Evolutionary conservation across 1,284 basidiomycete species (phyloP), one percentile per base, ranked within the genome.

Genomic region (Pascua sp.): DNA sequence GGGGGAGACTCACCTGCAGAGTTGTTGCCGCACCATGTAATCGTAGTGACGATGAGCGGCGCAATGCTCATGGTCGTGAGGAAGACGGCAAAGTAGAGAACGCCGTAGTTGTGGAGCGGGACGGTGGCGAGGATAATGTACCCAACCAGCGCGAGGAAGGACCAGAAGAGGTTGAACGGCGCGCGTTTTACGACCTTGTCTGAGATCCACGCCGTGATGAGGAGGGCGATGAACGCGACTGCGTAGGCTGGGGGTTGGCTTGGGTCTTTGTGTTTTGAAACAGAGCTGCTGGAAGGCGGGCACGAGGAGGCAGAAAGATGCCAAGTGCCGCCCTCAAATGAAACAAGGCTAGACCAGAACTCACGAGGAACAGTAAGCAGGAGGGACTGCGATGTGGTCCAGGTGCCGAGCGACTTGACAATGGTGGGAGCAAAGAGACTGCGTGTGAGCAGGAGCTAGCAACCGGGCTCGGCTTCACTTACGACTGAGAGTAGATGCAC

Each of bases 161-260:
- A 72, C 73, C 75, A 78, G 60, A 74, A 75, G 67, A 79, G 72
- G 51, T 80, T 66, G 68, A 78, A 77, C 47, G 73, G 61, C 7
- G 69, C 76, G 53, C 80, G 66, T 42, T 68, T 69, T n/a, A 68
- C 59, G 40, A 64, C 67, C 24, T 67, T 64, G 65, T 81, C 80
- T 32, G 69, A 72, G 17, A 72, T 45, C 57, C 66, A 72, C 38
- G 78, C 78, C 1, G 75, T 77, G 11, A 60, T 53, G 55, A 80
- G 63, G 13, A 79, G 80, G 17, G 77, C 76, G 61, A 77, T 68
- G 67, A 80, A 80, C 11, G 73, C 77, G 42, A 79, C 65, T 10
- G 77, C 78, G 64, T 80, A 81, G 17, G 80, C 76, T 42, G n/a
- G 24, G 24, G 4, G 24, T 32, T 32, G 7, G 24, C 24, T 32